Evolutionary conservation across 495 filamentous ascomycete species (phyloP), one percentile per base, ranked within the genome.

Genomic region (Cercophora sp.): DNA sequence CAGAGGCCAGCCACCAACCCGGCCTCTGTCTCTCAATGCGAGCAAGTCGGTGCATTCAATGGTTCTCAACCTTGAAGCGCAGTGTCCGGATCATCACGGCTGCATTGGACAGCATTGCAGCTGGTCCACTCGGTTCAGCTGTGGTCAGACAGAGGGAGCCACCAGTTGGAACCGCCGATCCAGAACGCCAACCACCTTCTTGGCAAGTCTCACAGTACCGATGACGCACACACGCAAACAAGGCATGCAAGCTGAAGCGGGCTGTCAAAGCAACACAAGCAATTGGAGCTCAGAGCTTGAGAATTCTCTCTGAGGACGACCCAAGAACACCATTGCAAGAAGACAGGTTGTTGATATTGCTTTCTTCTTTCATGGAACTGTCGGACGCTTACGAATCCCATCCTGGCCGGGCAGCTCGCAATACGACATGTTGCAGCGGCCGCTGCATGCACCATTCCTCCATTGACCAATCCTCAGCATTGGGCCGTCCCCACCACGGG

Each of bases 91-190:
- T n/a, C n/a, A n/a, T n/a, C n/a, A n/a, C n/a, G n/a, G n/a, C n/a
- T n/a, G n/a, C n/a, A n/a, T n/a, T n/a, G n/a, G 16, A 20, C 22
- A 13, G 22, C 41, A n/a, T 15, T 26, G 41, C 20, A 13, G 22
- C 41, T 39, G 16, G 9, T 15, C n/a, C n/a, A 10, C 44, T 2
- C 26, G 16, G 31, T 23, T 47, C 26, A 20, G 44, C 44, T 47
- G 44, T 18, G 4, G 44, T 47, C 5, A 27, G 3, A n/a, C 4
- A 27, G 15, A 15, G 13, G 44, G 41, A 15, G 10, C 41, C 41
- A 44, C n/a, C n/a, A n/a, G n/a, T n/a, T n/a, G n/a, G n/a, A n/a
- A 47, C 44, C 26, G 34, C 15, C 44, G 44, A 47, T 47, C 44
- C 44, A 47, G 43, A 46, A 46, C 22, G 26, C 43, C n/a, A n/a